phyloP scores from a whole-genome alignment of 805 yeast species.

The Alloascoidea africana region DNA sequence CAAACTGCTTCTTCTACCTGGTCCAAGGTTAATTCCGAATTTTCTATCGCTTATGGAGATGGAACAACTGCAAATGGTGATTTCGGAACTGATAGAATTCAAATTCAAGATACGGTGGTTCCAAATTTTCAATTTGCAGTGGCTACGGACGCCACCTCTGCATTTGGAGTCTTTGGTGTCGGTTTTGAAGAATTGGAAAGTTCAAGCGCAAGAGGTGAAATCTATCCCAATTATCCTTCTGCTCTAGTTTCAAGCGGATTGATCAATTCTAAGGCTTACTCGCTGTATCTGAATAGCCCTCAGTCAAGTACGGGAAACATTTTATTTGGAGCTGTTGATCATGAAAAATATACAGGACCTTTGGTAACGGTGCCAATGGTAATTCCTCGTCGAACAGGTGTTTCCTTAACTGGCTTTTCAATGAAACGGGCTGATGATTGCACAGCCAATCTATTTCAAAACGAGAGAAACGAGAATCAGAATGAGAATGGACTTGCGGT shows the following conservation, averaged over 20 bases:
- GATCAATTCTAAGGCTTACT: slow-evolving; percentile 2
- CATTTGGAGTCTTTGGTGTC: slow-evolving; percentile 56
- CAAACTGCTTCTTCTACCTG: not conserved
- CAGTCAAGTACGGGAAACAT: slow-evolving; percentile 17
- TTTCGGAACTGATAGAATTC: not conserved
- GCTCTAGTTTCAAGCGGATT: slow-evolving; percentile 2
- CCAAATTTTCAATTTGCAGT: slow-evolving; percentile 45
- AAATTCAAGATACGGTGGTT: slow-evolving; percentile 28
- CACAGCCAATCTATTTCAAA: too few relatives aligned
- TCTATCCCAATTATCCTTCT: not conserved
- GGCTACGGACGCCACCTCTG: slow-evolving; percentile 41
- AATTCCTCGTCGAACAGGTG: not conserved
- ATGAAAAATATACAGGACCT: slow-evolving; percentile 23
- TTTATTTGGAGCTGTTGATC: slow-evolving; percentile 30
- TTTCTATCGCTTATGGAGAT: not conserved
- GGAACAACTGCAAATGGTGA: not conserved
- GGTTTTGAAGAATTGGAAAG: slow-evolving; percentile 48
- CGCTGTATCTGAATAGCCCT: not conserved
- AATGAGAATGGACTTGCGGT: slow-evolving; percentile 32
- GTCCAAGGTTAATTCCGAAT: not conserved
- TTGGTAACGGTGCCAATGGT: slow-evolving; percentile 14
- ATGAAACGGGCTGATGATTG: too few relatives aligned
- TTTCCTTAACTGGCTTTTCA: too few relatives aligned
- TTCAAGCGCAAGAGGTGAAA: not conserved
- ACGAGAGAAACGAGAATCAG: not conserved